Conservation (phyloP, 225 moss, liverwort and hornwort species). For the Rhytidiadelphus loreus region DNA sequence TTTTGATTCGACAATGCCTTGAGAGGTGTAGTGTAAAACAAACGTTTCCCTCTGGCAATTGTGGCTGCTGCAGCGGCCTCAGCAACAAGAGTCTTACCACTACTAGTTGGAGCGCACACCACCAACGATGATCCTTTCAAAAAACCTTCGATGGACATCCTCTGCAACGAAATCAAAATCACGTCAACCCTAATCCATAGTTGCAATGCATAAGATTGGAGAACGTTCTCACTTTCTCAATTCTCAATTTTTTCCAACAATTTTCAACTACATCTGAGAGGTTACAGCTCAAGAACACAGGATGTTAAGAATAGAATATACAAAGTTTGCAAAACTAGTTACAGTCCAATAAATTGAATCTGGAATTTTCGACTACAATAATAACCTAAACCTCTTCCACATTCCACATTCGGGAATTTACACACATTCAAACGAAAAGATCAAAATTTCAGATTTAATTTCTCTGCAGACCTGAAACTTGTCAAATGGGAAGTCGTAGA, state of each 20-base stretch:
- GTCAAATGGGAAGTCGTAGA: constrained; percentile 73
- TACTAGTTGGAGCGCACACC: constrained; percentile 92
- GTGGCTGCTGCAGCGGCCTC: constrained; percentile 82
- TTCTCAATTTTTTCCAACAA: neutral
- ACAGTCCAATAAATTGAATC: neutral
- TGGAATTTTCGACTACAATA: neutral
- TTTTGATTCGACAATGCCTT: constrained; percentile 98
- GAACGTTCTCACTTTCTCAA: neutral
- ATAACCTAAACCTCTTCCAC: neutral
- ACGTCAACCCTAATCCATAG: neutral
- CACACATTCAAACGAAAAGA: neutral
- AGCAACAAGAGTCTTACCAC: constrained; percentile 90
- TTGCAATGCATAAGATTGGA: neutral
- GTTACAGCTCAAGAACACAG: neutral
- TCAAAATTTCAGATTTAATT: neutral
- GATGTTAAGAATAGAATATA: neutral
- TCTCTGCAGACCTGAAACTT: constrained; percentile 45
- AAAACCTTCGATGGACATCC: constrained; percentile 69
- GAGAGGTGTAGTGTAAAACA: constrained; percentile 93
- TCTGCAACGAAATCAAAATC: constrained; percentile 13
- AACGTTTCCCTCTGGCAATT: constrained; percentile 61
- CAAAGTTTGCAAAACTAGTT: neutral
- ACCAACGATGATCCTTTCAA: constrained; percentile 75
- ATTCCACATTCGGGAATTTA: neutral
- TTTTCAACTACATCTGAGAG: neutral